phyloP scores from a whole-genome alignment of 305 asterid genomes.

The Rubia tinctorum region DNA sequence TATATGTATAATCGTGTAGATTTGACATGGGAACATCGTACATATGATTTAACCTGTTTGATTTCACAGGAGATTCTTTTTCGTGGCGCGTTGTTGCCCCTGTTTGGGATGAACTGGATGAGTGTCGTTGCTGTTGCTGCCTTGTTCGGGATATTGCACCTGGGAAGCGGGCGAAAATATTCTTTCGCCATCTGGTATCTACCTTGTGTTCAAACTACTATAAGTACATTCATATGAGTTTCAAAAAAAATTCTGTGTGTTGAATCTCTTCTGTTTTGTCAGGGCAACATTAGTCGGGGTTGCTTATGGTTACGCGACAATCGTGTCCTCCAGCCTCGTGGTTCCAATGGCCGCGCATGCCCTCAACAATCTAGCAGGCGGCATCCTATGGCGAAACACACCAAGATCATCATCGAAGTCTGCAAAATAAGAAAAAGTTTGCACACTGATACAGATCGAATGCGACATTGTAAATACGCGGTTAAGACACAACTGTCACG shows the following conservation, averaged over 20 bases:
- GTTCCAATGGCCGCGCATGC: slow-evolving; percentile 95
- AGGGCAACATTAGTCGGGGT: slow-evolving; percentile 93
- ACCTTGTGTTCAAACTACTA: neutral
- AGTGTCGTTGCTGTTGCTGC: slow-evolving; percentile 61
- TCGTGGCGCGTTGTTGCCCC: slow-evolving; percentile 84
- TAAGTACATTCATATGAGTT: neutral
- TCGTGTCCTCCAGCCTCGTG: slow-evolving; percentile 44
- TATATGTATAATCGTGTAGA: neutral
- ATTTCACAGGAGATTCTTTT: slow-evolving; percentile 70
- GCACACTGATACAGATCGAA: neutral
- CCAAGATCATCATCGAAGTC: slow-evolving; percentile 27
- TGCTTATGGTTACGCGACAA: slow-evolving; percentile 63
- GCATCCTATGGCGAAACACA: slow-evolving; percentile 62
- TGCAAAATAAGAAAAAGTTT: slow-evolving; percentile 14
- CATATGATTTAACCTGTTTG: slow-evolving; percentile 4
- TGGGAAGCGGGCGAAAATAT: slow-evolving; percentile 86
- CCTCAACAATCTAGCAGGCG: slow-evolving; percentile 72
- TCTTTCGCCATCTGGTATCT: slow-evolving; percentile 86
- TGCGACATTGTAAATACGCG: neutral
- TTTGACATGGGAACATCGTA: neutral
- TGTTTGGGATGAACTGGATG: slow-evolving; percentile 50
- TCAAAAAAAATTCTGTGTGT: too few relatives aligned
- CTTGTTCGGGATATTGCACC: slow-evolving; percentile 72
- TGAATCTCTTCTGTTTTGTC: slow-evolving; percentile 11
- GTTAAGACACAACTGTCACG: neutral